phyloP scores from a whole-genome alignment of 1,284 basidiomycete species.

The Porodaedalea pini region DNA sequence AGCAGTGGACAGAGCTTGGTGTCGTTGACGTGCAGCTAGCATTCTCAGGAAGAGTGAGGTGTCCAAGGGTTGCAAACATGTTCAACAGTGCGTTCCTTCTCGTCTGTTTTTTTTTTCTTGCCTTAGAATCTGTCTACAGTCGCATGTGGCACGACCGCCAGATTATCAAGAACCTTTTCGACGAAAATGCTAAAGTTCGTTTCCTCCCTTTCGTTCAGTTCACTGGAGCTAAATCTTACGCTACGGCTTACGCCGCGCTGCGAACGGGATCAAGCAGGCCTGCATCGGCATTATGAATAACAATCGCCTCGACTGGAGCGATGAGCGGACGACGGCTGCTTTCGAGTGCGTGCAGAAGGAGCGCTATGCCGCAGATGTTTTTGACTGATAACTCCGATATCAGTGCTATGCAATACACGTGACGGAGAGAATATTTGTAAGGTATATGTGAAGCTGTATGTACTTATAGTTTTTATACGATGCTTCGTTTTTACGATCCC shows the following conservation, averaged over 20 bases:
- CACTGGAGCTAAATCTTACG: constrained; percentile 49
- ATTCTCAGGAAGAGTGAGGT: no score
- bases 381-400: no score
- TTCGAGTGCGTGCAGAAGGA: constrained; percentile 36
- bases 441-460: no score
- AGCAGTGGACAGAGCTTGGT: constrained; percentile 46
- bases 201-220: not conserved
- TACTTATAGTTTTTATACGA: no score
- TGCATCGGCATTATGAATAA: no score
- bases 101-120: not conserved
- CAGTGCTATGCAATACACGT: no score
- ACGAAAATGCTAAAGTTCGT: constrained; percentile 32
- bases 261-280: constrained; percentile 37
- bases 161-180: constrained; percentile 34
- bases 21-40: no score
- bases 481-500: no score
- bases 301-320: constrained; percentile 23
- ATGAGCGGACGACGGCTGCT: constrained; percentile 29
- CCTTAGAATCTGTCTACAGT: constrained; percentile 31
- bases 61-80: constrained; percentile 44
- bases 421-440: no score
- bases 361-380: constrained; percentile 44
- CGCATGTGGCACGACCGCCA: constrained; percentile 44
- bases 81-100: constrained; percentile 42
- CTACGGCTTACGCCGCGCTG: constrained; percentile 41